phyloP scores from a whole-genome alignment of 805 yeast species.

The Grigorovia jiainica region DNA sequence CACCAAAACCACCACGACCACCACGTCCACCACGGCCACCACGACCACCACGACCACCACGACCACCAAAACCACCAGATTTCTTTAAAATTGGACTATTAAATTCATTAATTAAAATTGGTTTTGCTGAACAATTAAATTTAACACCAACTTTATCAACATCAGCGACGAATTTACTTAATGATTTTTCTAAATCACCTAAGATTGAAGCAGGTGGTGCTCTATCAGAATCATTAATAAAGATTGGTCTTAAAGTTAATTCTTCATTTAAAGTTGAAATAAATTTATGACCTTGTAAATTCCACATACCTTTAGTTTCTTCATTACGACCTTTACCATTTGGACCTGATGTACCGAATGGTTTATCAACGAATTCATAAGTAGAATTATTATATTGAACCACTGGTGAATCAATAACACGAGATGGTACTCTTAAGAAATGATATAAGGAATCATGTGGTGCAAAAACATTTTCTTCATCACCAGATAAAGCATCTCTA shows the following conservation, averaged over 20 bases:
- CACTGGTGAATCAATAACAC: constrained; percentile 19
- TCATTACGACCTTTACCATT: constrained; percentile 5
- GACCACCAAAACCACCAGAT: constrained; percentile 8
- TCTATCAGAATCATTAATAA: constrained; percentile 9
- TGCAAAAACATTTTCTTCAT: constrained; percentile 5
- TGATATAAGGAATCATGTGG: constrained; percentile 6
- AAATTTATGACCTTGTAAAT: constrained; percentile 11
- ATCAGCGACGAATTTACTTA: constrained; percentile 8
- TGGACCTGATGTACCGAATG: constrained; percentile 8
- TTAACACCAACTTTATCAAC: constrained; percentile 13
- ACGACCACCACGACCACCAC: constrained; percentile 8
- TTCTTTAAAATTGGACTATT: constrained; percentile 8
- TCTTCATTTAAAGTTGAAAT: constrained; percentile 5
- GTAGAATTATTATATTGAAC: constrained; percentile 10
- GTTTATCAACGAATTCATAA: constrained; percentile 9
- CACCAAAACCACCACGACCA: constrained; percentile 12
- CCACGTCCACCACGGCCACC: constrained; percentile 13
- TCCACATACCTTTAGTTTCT: constrained; percentile 18
- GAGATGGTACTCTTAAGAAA: constrained; percentile 17
- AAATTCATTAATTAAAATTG: constrained; percentile 12
- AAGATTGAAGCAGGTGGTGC: constrained; percentile 8
- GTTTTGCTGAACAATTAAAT: constrained; percentile 8
- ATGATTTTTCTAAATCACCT: constrained; percentile 7
- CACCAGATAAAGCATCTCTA: constrained; percentile 8
- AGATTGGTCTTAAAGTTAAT: constrained; percentile 11